Evolutionary conservation across 2,329 filamentous ascomycete species (phyloP).

Genomic region (Sarocladiaceae sp.): DNA sequence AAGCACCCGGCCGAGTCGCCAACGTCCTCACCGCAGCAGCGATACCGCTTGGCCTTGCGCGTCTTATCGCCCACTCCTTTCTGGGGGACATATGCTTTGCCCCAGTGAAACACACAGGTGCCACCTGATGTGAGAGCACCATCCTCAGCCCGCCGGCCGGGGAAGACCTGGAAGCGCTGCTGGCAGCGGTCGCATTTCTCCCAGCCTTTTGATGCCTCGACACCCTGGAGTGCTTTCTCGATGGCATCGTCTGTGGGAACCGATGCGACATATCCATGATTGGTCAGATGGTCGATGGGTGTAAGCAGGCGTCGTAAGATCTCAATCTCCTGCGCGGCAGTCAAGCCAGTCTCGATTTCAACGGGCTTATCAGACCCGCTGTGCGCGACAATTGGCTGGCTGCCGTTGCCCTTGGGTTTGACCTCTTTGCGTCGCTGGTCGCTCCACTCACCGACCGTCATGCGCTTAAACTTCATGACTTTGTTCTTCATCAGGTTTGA

Average conservation of each 20-base stretch:
- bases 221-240: constrained; percentile 55
- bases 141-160: constrained; percentile 72
- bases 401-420: constrained; percentile 18
- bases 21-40: constrained; percentile 71
- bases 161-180: constrained; percentile 85
- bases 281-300: constrained; percentile 54
- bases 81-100: constrained; percentile 57
- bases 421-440: constrained; percentile 43
- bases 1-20: constrained; percentile 73
- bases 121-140: constrained; percentile 71
- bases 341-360: constrained; percentile 64
- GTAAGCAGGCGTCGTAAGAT: constrained; percentile 59
- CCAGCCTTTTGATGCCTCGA: constrained; percentile 65
- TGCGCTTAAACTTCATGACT: constrained; percentile 69
- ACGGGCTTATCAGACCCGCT: constrained; percentile 32
- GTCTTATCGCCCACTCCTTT: constrained; percentile 50
- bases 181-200: constrained; percentile 86
- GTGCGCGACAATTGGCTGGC: constrained; percentile 23
- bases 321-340: constrained; percentile 57
- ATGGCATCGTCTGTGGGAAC: constrained; percentile 63
- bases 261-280: constrained; percentile 67
- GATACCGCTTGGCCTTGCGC: constrained; percentile 56
- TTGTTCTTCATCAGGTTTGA: constrained; percentile 77
- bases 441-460: constrained; percentile 67
- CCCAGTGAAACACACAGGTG: constrained; percentile 74